Evolutionary conservation across 2,329 filamentous ascomycete genomes (phyloP), one percentile per base, ranked within the genome.

Genomic region (Fusarium torreyae): DNA sequence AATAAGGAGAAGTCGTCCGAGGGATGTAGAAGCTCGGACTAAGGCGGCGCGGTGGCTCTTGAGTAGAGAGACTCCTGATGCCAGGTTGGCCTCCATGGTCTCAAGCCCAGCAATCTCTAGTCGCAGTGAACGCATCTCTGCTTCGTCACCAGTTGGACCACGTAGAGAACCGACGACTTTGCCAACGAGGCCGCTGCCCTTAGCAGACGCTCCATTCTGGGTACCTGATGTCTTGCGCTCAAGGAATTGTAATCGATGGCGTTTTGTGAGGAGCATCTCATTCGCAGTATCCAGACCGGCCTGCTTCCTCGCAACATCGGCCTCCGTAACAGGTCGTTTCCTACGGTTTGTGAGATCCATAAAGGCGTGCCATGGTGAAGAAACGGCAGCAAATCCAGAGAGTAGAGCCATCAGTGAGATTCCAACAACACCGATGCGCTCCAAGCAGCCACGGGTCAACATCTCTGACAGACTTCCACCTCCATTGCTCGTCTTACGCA

Each of bases 381-480:
- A 94, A 34, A 97, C 92, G n/a, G 93, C 93, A 7, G 94, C 94
- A 74, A 97, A 97, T 0, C 94, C 94, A 8, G 93, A 93, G n/a
- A 97, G 83, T 15, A 94, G 86, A 17, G 93, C 94, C 93, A 97
- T 97, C 54, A 96, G 81, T 48, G 91, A 90, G 57, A 96, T 94
- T 5, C 94, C 94, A 66, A 97, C 93, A 40, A 97, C 91, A 14
- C 93, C 94, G 26, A 97, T 89, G 44, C 94, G 81, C 77, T 90
- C 88, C 36, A 91, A 80, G 68, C 88, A 90, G 10, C 85, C 88
- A 43, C 85, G 80, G 17, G 83, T 83, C 49, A 88, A 72, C 8
- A 71, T 74, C 53, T 79, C 78, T 42, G 81, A 76, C 15, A 81
- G 73, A 20, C 71, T 76, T 56, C 75, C 74, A n/a, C 68, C 70